phyloP scores from a whole-genome alignment of 441 rosid genomes.

The Populus hybrid region DNA sequence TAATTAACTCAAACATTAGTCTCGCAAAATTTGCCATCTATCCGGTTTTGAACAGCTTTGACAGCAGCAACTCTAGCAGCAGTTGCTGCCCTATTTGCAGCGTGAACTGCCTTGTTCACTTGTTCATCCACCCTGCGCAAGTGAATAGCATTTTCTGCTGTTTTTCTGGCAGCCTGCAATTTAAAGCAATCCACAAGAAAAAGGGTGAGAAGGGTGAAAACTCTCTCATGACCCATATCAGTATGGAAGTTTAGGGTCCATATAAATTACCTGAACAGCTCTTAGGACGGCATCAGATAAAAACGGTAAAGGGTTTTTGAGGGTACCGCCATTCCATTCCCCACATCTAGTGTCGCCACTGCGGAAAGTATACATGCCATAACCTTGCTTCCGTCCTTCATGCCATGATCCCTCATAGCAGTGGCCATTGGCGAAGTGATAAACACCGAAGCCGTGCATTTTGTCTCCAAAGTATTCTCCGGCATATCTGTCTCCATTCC shows the following conservation, averaged over 20 bases:
- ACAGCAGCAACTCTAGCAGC: conserved; percentile 95
- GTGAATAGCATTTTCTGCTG: conserved; percentile 51
- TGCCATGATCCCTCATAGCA: conserved; percentile 96
- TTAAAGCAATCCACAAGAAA: neutral
- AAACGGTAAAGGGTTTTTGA: conserved; percentile 42
- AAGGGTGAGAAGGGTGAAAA: neutral
- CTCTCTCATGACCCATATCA: neutral
- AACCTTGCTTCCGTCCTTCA: conserved; percentile 87
- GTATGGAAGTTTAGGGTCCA: neutral
- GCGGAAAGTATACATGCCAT: conserved; percentile 73
- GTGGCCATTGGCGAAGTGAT: conserved; percentile 85
- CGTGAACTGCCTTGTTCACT: conserved; percentile 58
- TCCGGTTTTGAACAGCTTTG: conserved; percentile 83
- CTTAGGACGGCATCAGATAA: conserved; percentile 44
- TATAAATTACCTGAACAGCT: conserved; percentile 62
- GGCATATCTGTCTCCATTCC: conserved; percentile 85
- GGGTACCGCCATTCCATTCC: conserved; percentile 76
- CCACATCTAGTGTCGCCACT: conserved; percentile 60
- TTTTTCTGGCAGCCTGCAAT: conserved; percentile 66
- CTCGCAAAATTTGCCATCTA: conserved; percentile 82
- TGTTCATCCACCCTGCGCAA: conserved; percentile 59
- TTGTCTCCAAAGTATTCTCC: conserved; percentile 94
- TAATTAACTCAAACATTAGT: conserved; percentile 30
- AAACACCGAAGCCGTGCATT: conserved; percentile 91
- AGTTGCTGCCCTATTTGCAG: conserved; percentile 81